These are phyloP conservation scores for Phytophthora cajani DNA, from an alignment of 352 stramenopile species.

Conservation along the genomic window DNA sequence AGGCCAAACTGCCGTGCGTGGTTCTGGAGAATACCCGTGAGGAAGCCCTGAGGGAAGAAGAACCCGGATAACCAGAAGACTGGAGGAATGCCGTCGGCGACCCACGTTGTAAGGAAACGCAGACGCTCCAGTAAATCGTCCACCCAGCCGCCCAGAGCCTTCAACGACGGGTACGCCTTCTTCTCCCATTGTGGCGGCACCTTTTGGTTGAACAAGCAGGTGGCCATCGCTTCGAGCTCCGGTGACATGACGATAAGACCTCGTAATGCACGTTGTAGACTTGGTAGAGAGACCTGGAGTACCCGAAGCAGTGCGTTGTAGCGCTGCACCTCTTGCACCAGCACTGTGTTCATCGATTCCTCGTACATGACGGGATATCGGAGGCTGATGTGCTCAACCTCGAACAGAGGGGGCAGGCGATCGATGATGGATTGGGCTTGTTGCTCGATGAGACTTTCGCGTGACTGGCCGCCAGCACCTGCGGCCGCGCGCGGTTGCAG, in stretches of 20 bases:
- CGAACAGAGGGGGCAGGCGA: slow-evolving; percentile 68
- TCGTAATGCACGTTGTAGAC: slow-evolving; percentile 77
- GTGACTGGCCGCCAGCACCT: slow-evolving; percentile 65
- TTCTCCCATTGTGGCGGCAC: slow-evolving; percentile 89
- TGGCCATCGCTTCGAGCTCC: slow-evolving; percentile 88
- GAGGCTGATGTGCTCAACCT: slow-evolving; percentile 79
- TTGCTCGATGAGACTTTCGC: slow-evolving; percentile 82
- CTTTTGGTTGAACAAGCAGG: slow-evolving; percentile 89
- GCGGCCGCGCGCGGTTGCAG: slow-evolving; percentile 78
- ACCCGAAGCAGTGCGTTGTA: slow-evolving; percentile 84
- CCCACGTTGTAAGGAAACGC: slow-evolving; percentile 75
- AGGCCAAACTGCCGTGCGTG: slow-evolving; percentile 89
- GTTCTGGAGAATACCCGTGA: slow-evolving; percentile 94
- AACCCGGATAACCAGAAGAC: slow-evolving; percentile 94
- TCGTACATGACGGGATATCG: slow-evolving; percentile 92
- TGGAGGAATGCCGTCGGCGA: slow-evolving; percentile 72
- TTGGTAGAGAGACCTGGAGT: slow-evolving; percentile 71
- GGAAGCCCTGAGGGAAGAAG: slow-evolving; percentile 93
- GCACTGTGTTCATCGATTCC: slow-evolving; percentile 96
- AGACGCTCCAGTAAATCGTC: slow-evolving; percentile 86
- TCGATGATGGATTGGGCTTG: slow-evolving; percentile 74
- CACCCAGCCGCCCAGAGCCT: slow-evolving; percentile 89
- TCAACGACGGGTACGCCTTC: slow-evolving; percentile 92
- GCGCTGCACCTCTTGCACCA: slow-evolving; percentile 88
- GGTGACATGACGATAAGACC: slow-evolving; percentile 88